A percentile compares a stretch with the other conserved stretches of the same genome.
Conservation (phyloP, 139 green algal species). For the Ulvella scutata region DNA sequence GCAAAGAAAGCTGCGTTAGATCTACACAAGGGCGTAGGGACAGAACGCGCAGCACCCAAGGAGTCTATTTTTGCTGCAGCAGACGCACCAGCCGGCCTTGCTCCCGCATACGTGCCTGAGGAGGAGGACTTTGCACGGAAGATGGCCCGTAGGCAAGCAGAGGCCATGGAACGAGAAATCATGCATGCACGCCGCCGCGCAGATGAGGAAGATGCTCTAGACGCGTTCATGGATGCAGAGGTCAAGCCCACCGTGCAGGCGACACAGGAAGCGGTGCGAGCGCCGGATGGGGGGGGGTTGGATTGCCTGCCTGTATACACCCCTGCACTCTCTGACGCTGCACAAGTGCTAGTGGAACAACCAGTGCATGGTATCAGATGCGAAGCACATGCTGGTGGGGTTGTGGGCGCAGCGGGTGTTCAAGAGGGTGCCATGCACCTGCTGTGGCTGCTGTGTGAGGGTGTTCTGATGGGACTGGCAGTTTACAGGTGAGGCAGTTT, state of each 20-base stretch:
- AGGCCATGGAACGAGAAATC: background rate
- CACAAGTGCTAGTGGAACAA: background rate
- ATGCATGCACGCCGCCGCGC: background rate
- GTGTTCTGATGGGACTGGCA: too few species aligned
- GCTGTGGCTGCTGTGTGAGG: too few species aligned
- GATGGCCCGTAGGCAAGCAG: background rate
- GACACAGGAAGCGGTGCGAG: background rate
- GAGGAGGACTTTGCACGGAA: background rate
- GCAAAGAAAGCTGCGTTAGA: background rate
- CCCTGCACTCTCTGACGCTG: too few species aligned
- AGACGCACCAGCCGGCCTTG: background rate
- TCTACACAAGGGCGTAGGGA: background rate
- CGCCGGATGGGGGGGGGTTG: conserved; percentile 1
- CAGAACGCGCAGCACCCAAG: background rate
- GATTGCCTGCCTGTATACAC: background rate
- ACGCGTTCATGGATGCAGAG: conserved; percentile 71
- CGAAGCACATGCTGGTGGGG: too few species aligned
- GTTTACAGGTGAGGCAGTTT: too few species aligned
- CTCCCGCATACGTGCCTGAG: background rate
- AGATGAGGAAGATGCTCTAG: conserved; percentile 61
- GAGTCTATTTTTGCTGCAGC: background rate
- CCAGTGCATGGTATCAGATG: too few species aligned
- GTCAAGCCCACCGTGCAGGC: conserved; percentile 11
- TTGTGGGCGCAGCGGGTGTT: too few species aligned
- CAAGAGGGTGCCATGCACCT: too few species aligned